A percentile compares a stretch with the other conserved stretches of the same genome.
Conservation (phyloP, 208 protist genomes). For the Trichomonas tenax region DNA sequence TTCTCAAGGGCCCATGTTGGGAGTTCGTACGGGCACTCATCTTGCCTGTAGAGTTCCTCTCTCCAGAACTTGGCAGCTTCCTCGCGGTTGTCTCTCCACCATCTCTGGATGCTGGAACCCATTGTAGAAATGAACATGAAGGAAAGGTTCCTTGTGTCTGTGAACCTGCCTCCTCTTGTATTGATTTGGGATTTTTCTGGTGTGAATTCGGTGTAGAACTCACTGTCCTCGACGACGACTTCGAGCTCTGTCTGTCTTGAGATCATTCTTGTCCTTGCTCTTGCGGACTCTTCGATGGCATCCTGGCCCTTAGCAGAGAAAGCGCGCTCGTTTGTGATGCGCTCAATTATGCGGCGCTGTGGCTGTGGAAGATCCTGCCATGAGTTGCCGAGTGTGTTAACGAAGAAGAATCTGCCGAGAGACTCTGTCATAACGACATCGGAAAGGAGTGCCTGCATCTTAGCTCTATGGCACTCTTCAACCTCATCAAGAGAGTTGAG, state of each 20-base stretch:
- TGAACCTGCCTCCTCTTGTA: neutral
- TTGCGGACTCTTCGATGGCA: neutral
- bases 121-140: neutral
- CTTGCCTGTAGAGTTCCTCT: neutral
- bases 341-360: neutral
- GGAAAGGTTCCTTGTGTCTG: neutral
- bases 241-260: neutral
- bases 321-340: neutral
- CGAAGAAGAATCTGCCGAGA: neutral
- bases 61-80: neutral
- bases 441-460: neutral
- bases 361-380: neutral
- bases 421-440: neutral
- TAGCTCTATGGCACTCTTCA: neutral
- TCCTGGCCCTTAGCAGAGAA: neutral
- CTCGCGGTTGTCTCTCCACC: neutral
- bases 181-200: neutral
- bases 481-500: neutral
- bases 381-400: neutral
- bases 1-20: neutral
- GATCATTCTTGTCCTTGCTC: neutral
- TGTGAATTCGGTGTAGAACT: neutral
- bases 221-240: neutral
- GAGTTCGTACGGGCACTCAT: neutral
- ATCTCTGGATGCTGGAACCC: neutral